Percentiles rank a stretch among this genome's conserved stretches.
These are phyloP conservation scores for Acrocalymma vagum DNA, from an alignment of 2,329 filamentous ascomycete genomes.

Conservation along the genomic window DNA sequence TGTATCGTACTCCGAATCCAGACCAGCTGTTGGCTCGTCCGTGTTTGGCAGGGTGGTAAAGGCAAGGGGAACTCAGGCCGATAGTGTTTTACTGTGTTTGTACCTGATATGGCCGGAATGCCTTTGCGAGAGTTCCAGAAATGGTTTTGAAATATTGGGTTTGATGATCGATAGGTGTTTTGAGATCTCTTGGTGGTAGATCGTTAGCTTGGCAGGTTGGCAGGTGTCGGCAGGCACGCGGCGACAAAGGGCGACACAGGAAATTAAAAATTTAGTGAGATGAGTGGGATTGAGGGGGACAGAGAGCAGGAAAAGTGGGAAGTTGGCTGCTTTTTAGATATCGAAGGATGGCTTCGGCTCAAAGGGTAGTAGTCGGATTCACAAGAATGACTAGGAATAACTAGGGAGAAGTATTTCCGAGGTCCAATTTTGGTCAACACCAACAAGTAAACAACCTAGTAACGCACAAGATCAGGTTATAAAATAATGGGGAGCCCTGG, in stretches of 20 bases:
- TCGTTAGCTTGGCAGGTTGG: conserved; percentile 29
- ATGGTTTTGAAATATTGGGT: conserved; percentile 32
- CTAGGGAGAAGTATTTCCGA: conserved; percentile 22
- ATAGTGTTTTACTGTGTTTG: conserved; percentile 26
- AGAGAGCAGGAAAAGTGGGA: conserved; percentile 14
- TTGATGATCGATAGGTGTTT: too few relatives aligned
- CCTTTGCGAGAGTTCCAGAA: conserved; percentile 29
- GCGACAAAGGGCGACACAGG: conserved; percentile 38
- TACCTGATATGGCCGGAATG: conserved; percentile 25
- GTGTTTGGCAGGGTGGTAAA: conserved; percentile 33
- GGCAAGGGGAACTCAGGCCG: conserved; percentile 18
- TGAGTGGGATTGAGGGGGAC: conserved; percentile 18
- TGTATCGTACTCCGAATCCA: conserved; percentile 14
- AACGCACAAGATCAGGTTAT: conserved; percentile 20
- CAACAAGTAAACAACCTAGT: conserved; percentile 18
- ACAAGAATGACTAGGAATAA: conserved; percentile 12
- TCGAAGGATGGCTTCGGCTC: conserved; percentile 19
- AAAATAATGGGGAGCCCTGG: conserved; percentile 24
- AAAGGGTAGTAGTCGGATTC: conserved; percentile 19
- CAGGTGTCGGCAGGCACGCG: conserved; percentile 19
- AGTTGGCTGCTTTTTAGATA: conserved; percentile 16
- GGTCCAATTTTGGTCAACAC: conserved; percentile 20
- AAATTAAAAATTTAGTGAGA: conserved; percentile 36
- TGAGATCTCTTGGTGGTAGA: conserved; percentile 30
- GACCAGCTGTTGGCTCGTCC: conserved; percentile 26